Percentiles rank a stretch among this genome's conserved stretches.
These are phyloP conservation scores for Mollisia scopiformis DNA, from an alignment of 2,329 filamentous ascomycete genomes.

Conservation along the genomic window DNA sequence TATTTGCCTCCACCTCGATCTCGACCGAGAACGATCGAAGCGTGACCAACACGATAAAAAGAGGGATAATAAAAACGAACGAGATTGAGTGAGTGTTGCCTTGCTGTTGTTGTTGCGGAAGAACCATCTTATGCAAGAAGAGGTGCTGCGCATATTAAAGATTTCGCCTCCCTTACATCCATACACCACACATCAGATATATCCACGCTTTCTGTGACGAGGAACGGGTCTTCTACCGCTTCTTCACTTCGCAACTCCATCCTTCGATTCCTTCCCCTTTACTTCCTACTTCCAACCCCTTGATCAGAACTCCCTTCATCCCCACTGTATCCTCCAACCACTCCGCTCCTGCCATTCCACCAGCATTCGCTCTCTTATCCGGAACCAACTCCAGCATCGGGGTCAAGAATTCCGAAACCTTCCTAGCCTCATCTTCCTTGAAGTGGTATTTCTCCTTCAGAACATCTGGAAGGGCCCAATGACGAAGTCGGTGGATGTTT, in stretches of 20 bases:
- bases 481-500: slow-evolving; percentile 93
- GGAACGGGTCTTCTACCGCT: slow-evolving; percentile 55
- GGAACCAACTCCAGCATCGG: slow-evolving; percentile 92
- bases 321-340: slow-evolving; percentile 87
- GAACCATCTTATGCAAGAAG: too few species aligned
- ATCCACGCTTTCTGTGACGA: too few species aligned
- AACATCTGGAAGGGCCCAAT: slow-evolving; percentile 94
- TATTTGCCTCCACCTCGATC: too few species aligned
- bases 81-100: too few species aligned
- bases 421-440: slow-evolving; percentile 76
- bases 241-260: slow-evolving; percentile 88
- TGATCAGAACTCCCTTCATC: slow-evolving; percentile 80
- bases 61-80: too few species aligned
- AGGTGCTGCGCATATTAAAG: too few species aligned
- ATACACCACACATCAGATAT: too few species aligned
- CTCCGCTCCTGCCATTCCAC: slow-evolving; percentile 85
- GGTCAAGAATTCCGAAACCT: slow-evolving; percentile 78
- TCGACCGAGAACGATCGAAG: too few species aligned
- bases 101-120: too few species aligned
- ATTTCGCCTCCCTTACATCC: too few species aligned
- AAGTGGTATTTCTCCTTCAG: slow-evolving; percentile 97
- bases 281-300: slow-evolving; percentile 75
- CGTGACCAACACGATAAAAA: too few species aligned
- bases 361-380: slow-evolving; percentile 89
- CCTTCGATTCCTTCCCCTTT: slow-evolving; percentile 92